These are phyloP conservation scores for Hymenoscyphus occultus DNA, from an alignment of 2,329 filamentous ascomycete species.

Conservation along the genomic window DNA sequence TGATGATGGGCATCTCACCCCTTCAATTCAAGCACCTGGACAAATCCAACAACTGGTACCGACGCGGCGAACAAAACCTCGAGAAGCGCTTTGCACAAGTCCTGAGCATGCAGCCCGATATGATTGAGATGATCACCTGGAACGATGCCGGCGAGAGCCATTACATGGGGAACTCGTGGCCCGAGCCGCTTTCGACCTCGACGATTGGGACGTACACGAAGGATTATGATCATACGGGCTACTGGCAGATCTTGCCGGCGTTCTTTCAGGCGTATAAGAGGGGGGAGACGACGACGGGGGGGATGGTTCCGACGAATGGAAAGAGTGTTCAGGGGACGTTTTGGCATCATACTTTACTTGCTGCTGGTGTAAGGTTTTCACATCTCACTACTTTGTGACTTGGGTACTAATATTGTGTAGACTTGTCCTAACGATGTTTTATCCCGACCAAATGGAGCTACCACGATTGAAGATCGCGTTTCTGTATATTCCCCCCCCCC, in stretches of 20 bases:
- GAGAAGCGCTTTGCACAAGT: constrained; percentile 35
- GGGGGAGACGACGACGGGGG: constrained; percentile 28
- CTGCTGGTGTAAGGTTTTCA: constrained; percentile 6
- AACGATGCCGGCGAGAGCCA: constrained; percentile 42
- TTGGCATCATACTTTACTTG: constrained; percentile 33
- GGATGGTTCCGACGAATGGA: constrained; percentile 26
- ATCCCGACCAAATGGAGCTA: constrained; percentile 11
- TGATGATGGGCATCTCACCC: constrained; percentile 41
- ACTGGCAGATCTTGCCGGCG: constrained; percentile 36
- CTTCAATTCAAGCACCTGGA: constrained; percentile 41
- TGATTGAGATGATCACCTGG: constrained; percentile 42
- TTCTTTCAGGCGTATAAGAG: constrained; percentile 41
- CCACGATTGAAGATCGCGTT: constrained; percentile 16
- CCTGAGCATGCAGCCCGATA: constrained; percentile 38
- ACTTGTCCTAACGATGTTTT: constrained; percentile 15
- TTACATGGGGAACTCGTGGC: constrained; percentile 42
- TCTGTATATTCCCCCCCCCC: constrained; percentile 3
- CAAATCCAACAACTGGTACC: constrained; percentile 35
- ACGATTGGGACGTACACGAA: constrained; percentile 33
- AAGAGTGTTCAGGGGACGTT: constrained; percentile 29
- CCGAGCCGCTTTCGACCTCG: constrained; percentile 33
- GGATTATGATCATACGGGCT: constrained; percentile 38
- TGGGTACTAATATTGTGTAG: neutral
- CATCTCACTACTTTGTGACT: neutral
- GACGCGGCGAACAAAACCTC: constrained; percentile 40